Percentiles rank a stretch among this genome's conserved stretches.
These are phyloP conservation scores for Gossypium aridum DNA, from an alignment of 441 rosid genomes.

Conservation along the genomic window DNA sequence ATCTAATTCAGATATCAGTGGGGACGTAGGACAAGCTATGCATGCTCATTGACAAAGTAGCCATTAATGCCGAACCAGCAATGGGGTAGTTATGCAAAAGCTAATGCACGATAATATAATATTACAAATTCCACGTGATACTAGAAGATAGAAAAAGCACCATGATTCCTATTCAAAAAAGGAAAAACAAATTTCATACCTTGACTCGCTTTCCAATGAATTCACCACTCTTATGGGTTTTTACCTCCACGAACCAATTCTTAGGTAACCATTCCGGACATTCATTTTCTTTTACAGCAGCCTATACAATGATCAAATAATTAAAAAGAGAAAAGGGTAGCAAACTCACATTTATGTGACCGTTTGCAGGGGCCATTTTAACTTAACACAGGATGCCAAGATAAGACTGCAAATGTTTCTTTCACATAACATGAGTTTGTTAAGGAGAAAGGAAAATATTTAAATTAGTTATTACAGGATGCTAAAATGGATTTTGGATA, in stretches of 20 bases:
- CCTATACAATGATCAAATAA: conserved; percentile 14
- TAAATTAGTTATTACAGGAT: background rate
- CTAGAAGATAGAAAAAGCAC: background rate
- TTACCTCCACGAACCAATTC: conserved; percentile 30
- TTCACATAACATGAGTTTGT: background rate
- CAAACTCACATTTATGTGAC: background rate
- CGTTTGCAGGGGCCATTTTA: background rate
- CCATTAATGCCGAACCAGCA: conserved; percentile 1
- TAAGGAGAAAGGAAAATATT: background rate
- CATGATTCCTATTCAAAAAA: conserved; percentile 4
- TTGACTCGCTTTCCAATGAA: conserved; percentile 22
- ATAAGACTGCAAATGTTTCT: background rate
- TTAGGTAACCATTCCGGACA: conserved; percentile 40
- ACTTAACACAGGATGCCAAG: background rate
- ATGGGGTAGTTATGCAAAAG: background rate
- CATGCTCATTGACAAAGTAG: background rate
- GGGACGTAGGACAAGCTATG: background rate
- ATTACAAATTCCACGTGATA: background rate
- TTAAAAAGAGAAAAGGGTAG: background rate
- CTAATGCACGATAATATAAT: background rate
- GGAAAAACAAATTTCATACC: conserved; percentile 23
- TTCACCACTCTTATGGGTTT: conserved; percentile 21
- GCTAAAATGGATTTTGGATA: background rate
- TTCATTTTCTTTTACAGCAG: conserved; percentile 13
- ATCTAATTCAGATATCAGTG: background rate